These are phyloP conservation scores for Penicillium pancosmium DNA, from an alignment of 495 filamentous ascomycete species.

Conservation along the genomic window DNA sequence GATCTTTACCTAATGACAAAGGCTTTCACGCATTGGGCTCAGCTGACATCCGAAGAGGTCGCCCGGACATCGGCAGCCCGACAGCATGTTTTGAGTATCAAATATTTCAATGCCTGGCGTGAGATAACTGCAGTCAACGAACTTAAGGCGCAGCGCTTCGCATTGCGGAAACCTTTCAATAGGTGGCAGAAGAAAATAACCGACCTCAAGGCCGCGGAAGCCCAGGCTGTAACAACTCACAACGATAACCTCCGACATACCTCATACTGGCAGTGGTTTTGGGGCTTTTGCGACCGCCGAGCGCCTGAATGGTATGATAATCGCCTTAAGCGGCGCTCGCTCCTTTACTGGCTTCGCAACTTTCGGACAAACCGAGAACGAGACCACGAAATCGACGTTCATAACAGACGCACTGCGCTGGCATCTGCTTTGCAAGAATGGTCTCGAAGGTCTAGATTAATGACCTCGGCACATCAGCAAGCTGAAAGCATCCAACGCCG, in stretches of 20 bases:
- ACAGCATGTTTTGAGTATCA: slow-evolving; percentile 67
- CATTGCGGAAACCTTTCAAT: slow-evolving; percentile 57
- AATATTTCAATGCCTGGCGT: slow-evolving; percentile 78
- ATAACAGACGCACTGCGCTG: slow-evolving; percentile 30
- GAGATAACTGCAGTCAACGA: slow-evolving; percentile 72
- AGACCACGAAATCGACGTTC: slow-evolving; percentile 40
- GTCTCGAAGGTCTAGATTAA: slow-evolving; percentile 32
- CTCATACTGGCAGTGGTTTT: slow-evolving; percentile 60
- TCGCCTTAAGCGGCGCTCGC: slow-evolving; percentile 47
- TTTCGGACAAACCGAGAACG: slow-evolving; percentile 48
- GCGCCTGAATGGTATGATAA: slow-evolving; percentile 56
- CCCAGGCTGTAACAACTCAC: slow-evolving; percentile 46
- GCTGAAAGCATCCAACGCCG: slow-evolving; percentile 36
- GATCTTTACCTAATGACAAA: slow-evolving; percentile 69
- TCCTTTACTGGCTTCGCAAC: slow-evolving; percentile 50
- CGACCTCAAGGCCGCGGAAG: slow-evolving; percentile 35
- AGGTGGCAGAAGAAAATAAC: slow-evolving; percentile 54
- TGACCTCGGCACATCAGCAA: slow-evolving; percentile 32
- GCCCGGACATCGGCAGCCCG: slow-evolving; percentile 62
- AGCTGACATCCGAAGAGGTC: slow-evolving; percentile 61
- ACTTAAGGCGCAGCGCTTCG: slow-evolving; percentile 65
- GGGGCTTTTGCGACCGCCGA: slow-evolving; percentile 52
- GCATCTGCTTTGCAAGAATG: slow-evolving; percentile 35
- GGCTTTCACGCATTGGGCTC: slow-evolving; percentile 75
- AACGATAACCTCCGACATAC: slow-evolving; percentile 45